Conservation (phyloP, 495 filamentous ascomycete genomes). For the Pyrenula massariospora region DNA sequence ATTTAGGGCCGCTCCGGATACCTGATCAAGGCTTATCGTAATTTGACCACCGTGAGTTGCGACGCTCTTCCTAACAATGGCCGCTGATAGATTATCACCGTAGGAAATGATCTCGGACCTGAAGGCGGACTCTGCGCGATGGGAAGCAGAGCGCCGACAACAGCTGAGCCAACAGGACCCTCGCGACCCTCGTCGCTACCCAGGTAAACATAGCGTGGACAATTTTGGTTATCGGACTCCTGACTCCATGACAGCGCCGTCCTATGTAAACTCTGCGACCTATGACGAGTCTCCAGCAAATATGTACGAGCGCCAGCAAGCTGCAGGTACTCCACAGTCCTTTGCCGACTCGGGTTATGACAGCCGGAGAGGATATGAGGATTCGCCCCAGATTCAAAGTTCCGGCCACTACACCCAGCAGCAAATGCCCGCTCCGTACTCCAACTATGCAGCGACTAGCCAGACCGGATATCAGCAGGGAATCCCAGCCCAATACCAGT, state of each 20-base stretch:
- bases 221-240: not conserved
- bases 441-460: not conserved
- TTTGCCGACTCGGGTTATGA: not conserved
- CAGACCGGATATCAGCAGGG: not conserved
- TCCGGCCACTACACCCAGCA: not conserved
- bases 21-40: conserved; percentile 80
- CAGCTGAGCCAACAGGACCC: conserved; percentile 18
- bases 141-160: conserved; percentile 59
- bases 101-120: conserved; percentile 86
- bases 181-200: not conserved
- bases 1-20: conserved; percentile 60
- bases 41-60: conserved; percentile 70
- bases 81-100: not conserved
- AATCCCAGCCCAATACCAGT: not conserved
- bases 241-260: not conserved
- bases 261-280: not conserved
- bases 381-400: not conserved
- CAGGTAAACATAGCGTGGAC: not conserved
- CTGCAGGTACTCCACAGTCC: not conserved
- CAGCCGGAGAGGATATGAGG: not conserved
- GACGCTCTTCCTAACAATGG: not conserved
- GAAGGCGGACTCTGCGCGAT: conserved; percentile 68
- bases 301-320: not conserved
- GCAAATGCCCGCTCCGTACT: not conserved
- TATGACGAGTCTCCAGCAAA: not conserved